phyloP scores from a whole-genome alignment of 148 eudicot genomes.

The Camellia sinensis region DNA sequence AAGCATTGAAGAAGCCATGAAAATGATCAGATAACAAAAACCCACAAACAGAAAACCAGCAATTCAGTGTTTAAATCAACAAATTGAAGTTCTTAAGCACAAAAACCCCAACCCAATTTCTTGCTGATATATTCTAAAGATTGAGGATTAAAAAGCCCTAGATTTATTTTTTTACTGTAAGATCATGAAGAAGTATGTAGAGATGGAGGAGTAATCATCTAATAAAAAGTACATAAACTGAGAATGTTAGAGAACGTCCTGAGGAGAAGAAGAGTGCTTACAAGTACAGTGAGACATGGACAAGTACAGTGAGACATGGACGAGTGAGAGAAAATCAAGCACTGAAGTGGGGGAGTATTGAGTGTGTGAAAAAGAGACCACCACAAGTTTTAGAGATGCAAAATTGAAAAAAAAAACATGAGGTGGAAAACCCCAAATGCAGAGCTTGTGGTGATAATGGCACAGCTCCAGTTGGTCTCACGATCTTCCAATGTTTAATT shows the following conservation, averaged over 20 bases:
- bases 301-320: neutral
- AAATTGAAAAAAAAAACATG: too few species aligned
- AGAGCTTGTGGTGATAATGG: neutral
- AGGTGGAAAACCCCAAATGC: neutral
- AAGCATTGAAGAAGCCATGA: slow-evolving; percentile 67
- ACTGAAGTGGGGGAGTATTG: too few species aligned
- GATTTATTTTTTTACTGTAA: neutral
- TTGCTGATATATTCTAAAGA: neutral
- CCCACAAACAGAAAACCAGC: slow-evolving; percentile 13
- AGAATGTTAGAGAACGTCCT: neutral
- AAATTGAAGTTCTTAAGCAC: neutral
- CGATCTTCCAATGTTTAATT: neutral
- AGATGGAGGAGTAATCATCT: neutral
- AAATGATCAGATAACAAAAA: slow-evolving; percentile 6
- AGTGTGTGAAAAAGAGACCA: neutral
- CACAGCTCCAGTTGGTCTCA: neutral
- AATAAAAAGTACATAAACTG: neutral
- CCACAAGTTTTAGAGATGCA: neutral
- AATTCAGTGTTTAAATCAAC: neutral
- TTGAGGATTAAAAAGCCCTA: neutral
- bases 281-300: slow-evolving; percentile 3
- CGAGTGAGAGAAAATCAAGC: neutral
- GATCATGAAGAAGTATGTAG: neutral
- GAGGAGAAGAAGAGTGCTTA: slow-evolving; percentile 2
- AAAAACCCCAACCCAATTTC: neutral